Conservation (phyloP, 2,329 filamentous ascomycete species). For the Coniochaeta ligniaria region DNA sequence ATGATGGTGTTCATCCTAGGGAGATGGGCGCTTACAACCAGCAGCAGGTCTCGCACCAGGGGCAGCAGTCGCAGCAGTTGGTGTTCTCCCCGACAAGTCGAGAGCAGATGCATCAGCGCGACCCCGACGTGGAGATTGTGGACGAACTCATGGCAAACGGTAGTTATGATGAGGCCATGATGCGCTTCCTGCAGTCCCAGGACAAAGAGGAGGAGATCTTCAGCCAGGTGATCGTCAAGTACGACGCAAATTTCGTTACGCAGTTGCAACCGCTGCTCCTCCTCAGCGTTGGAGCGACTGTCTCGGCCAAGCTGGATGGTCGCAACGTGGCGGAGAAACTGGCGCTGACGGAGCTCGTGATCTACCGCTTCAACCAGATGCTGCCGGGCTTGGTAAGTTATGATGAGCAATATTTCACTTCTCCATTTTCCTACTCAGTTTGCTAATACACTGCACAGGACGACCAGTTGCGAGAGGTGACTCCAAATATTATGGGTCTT, state of each 20-base stretch:
- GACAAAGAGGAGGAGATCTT: conserved; percentile 56
- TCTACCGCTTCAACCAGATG: conserved; percentile 44
- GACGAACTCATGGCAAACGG: conserved; percentile 54
- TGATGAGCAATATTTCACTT: background rate
- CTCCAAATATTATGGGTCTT: conserved; percentile 49
- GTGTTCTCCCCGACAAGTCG: conserved; percentile 5
- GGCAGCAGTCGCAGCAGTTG: conserved; percentile 12
- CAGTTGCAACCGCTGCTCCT: conserved; percentile 54
- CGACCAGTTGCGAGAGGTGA: conserved; percentile 45
- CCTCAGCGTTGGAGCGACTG: conserved; percentile 57
- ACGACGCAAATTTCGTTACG: conserved; percentile 44
- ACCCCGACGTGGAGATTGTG: conserved; percentile 50
- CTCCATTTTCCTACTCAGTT: background rate
- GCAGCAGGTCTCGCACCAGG: conserved; percentile 9
- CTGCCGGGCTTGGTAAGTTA: conserved; percentile 43
- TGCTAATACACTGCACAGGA: conserved; percentile 33
- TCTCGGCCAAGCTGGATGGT: conserved; percentile 51
- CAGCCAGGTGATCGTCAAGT: conserved; percentile 43
- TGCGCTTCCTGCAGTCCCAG: conserved; percentile 60
- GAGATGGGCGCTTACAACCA: conserved; percentile 12
- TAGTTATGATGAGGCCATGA: conserved; percentile 54
- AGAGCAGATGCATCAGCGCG: conserved; percentile 45
- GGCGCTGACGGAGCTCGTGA: conserved; percentile 52
- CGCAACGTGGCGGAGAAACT: conserved; percentile 48
- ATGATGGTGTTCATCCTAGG: conserved; percentile 11